These are phyloP conservation scores for Rhodocollybia butyracea DNA, from an alignment of 768 basidiomycete species.

Conservation along the genomic window DNA sequence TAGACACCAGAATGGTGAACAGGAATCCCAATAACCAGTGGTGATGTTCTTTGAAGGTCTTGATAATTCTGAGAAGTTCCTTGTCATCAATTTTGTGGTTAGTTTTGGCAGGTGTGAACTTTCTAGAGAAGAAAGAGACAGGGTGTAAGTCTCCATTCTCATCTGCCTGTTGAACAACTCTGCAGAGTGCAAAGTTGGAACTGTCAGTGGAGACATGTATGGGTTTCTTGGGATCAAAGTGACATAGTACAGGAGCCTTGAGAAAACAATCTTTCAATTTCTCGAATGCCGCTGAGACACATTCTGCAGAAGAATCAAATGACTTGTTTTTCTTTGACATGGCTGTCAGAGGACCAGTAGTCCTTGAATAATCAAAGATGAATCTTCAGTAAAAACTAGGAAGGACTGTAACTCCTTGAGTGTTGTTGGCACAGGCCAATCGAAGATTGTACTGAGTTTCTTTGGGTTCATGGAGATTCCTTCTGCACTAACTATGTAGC, in stretches of 20 bases:
- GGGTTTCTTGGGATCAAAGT: conserved; percentile 23
- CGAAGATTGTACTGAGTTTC: no score
- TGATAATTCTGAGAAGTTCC: conserved; percentile 37
- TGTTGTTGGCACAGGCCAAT: conserved; percentile 20
- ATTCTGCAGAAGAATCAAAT: no score
- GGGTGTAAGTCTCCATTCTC: conserved; percentile 21
- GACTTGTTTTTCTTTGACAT: no score
- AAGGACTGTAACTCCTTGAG: conserved; percentile 27
- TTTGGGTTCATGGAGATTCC: conserved; percentile 36
- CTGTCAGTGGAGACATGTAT: conserved; percentile 11
- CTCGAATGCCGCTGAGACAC: conserved; percentile 20
- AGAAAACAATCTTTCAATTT: conserved; percentile 19
- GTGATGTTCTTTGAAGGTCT: conserved; percentile 31
- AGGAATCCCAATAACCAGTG: conserved; percentile 27
- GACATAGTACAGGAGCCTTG: conserved; percentile 22
- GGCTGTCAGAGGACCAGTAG: no score
- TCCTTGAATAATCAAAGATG: no score
- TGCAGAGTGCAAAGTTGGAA: conserved; percentile 17
- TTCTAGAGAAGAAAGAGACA: conserved; percentile 27
- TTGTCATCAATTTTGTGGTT: conserved; percentile 38
- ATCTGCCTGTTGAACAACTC: conserved; percentile 14
- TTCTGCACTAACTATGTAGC: conserved; percentile 1
- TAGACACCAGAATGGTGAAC: conserved; percentile 20
- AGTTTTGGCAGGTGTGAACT: conserved; percentile 21
- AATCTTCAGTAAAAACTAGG: no score